Base-by-base conservation (phyloP, 345 rosid genomes). In the Hirschfeldia incana region DNA sequence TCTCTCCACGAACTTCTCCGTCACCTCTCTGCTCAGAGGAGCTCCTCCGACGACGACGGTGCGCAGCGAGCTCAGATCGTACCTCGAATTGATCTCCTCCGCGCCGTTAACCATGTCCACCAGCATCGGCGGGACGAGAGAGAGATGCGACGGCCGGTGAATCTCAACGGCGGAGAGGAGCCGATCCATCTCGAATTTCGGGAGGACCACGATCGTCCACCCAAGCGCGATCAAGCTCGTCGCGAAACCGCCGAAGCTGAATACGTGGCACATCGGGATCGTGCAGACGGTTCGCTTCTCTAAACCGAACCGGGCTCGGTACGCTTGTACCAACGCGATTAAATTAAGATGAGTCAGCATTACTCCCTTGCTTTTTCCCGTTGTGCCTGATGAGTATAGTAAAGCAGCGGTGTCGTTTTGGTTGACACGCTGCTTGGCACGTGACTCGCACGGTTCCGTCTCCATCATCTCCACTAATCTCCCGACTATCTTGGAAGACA, bases 301-400 rank as follows among this genome's bases (percentile, higher is more conserved):
- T 12, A 84, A 85, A 5, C 76, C 72, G 83, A 76, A 86, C 69
- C 92, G 73, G 62, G 32, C 76, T 2, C 84, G 46, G 16, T 85
- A 32, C 0, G 80, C 82, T 67, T 88, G 83, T 28, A 88, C 94
- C 90, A 87, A 82, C 0, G 95, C 91, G 49, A 92, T 92, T 27
- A 92, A 72, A 77, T 85, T 92, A 1, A 86, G 76, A 76, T 94
- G 98, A 3, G 92, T 88, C 49, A 95, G 74, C 21, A 88, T 86
- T 76, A 94, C 97, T 1, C 98, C 97, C 62, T 94, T 94, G 78
- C 97, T 94, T 7, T 74, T 89, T 42, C 98, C 97, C 26, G 97
- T 91, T 13, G 98, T 94, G 28, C 98, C 97, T 2, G 98, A 94
- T 1, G 97, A 94, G 85, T 92, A 94, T 10, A 94, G 88, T 13